These are phyloP conservation scores for Xylaria longipes DNA, from an alignment of 495 filamentous ascomycete species.

Conservation along the genomic window DNA sequence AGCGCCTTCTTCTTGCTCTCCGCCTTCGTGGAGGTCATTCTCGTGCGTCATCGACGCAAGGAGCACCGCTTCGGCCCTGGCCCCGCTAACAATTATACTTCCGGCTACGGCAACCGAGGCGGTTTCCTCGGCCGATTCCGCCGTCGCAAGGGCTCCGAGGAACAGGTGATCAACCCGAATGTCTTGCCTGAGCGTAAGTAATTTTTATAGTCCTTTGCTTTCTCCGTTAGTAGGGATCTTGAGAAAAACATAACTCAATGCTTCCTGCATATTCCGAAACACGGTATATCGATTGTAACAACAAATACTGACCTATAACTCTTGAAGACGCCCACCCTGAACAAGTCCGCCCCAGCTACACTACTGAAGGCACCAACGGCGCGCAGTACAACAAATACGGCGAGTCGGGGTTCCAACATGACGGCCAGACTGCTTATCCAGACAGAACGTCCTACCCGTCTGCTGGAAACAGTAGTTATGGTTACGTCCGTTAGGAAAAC, in stretches of 20 bases:
- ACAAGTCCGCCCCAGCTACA: slow-evolving; percentile 48
- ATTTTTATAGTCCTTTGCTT: not conserved
- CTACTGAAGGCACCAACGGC: slow-evolving; percentile 48
- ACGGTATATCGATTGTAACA: not conserved
- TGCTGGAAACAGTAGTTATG: slow-evolving; percentile 32
- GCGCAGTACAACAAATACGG: slow-evolving; percentile 39
- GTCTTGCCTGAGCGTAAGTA: slow-evolving; percentile 43
- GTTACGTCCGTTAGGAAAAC: not conserved
- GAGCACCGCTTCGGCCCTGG: slow-evolving; percentile 82
- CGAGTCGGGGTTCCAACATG: slow-evolving; percentile 30
- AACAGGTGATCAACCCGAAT: slow-evolving; percentile 36
- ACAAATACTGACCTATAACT: not conserved
- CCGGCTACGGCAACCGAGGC: slow-evolving; percentile 59
- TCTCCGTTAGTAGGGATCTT: not conserved
- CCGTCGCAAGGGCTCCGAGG: slow-evolving; percentile 30
- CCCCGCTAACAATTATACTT: slow-evolving; percentile 79
- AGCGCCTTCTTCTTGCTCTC: slow-evolving; percentile 74
- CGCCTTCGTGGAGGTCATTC: slow-evolving; percentile 64
- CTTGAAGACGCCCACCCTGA: slow-evolving; percentile 41
- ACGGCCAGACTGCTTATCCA: slow-evolving; percentile 38
- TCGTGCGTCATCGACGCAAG: slow-evolving; percentile 73
- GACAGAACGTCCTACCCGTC: slow-evolving; percentile 31
- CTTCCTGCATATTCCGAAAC: too few species aligned
- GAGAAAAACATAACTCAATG: not conserved
- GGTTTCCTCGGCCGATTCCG: slow-evolving; percentile 41